Conservation (phyloP, 208 protist genomes). For the Acanthamoeba royreba region DNA sequence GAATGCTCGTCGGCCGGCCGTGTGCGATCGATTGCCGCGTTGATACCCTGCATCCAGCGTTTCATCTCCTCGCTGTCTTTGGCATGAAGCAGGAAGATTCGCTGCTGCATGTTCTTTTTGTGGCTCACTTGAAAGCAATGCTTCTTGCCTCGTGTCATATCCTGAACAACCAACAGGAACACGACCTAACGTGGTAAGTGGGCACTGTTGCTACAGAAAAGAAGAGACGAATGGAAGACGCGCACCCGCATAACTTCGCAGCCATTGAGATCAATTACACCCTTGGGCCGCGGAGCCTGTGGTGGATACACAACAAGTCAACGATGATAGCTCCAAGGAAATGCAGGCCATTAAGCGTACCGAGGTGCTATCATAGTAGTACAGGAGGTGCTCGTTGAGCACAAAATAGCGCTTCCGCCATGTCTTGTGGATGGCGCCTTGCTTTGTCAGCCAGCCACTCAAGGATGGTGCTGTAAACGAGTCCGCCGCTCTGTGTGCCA, state of each 20-base stretch:
- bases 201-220: too few species aligned
- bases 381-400: neutral
- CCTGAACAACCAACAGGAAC: too few species aligned
- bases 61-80: neutral
- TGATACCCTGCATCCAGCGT: neutral
- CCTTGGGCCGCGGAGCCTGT: neutral
- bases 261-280: neutral
- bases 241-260: neutral
- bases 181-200: too few species aligned
- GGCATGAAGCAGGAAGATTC: neutral
- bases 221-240: too few species aligned
- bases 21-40: neutral
- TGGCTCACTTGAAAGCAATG: conserved; percentile 20
- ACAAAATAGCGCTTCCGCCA: conserved; percentile 1
- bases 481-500: too few species aligned
- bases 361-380: neutral
- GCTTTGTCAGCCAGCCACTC: neutral
- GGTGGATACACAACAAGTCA: too few species aligned
- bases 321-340: too few species aligned
- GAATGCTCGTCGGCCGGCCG: neutral
- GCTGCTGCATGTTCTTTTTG: neutral
- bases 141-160: neutral
- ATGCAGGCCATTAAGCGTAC: too few species aligned
- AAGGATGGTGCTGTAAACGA: neutral
- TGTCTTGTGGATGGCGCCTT: neutral